These are phyloP conservation scores for Candida tunisiensis DNA, from an alignment of 1,139 yeast genomes.

Conservation along the genomic window DNA sequence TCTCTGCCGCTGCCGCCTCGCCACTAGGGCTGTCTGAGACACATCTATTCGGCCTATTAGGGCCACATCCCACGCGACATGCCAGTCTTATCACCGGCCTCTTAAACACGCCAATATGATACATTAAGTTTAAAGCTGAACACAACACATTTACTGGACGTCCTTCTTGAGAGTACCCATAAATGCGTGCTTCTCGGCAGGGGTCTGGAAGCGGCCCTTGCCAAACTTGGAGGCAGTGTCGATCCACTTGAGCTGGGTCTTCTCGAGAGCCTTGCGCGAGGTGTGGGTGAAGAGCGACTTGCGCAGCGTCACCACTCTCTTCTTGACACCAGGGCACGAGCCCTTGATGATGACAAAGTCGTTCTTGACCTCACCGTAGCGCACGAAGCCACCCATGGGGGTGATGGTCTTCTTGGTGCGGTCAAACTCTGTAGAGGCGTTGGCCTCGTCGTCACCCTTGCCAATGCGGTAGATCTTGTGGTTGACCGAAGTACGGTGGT, in stretches of 20 bases:
- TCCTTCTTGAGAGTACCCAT: slow-evolving; percentile 99
- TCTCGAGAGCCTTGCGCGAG: slow-evolving; percentile 93
- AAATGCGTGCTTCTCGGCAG: slow-evolving; percentile 99
- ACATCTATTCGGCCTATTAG: too few relatives aligned
- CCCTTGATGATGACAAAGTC: slow-evolving; percentile 97
- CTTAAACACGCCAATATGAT: too few relatives aligned
- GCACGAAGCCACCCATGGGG: slow-evolving; percentile 99
- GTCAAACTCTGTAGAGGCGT: slow-evolving; percentile 96
- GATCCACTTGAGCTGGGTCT: slow-evolving; percentile 97
- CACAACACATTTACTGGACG: slow-evolving; percentile 18
- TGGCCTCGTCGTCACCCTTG: slow-evolving; percentile 84
- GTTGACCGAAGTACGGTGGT: slow-evolving; percentile 99
- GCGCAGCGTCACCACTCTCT: slow-evolving; percentile 99
- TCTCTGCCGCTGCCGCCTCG: too few relatives aligned
- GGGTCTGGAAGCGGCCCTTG: slow-evolving; percentile 99
- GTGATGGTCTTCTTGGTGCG: slow-evolving; percentile 99
- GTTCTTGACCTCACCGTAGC: slow-evolving; percentile 96
- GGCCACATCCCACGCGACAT: too few relatives aligned
- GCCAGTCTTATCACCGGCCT: too few relatives aligned
- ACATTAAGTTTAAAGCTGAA: not conserved
- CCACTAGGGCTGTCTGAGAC: too few relatives aligned
- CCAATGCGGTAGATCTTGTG: slow-evolving; percentile 99
- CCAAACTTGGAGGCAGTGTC: slow-evolving; percentile 99
- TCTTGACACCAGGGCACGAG: slow-evolving; percentile 98
- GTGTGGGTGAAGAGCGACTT: slow-evolving; percentile 97